Conservation (phyloP, 495 filamentous ascomycete species). For the Trichoderma erinaceum region DNA sequence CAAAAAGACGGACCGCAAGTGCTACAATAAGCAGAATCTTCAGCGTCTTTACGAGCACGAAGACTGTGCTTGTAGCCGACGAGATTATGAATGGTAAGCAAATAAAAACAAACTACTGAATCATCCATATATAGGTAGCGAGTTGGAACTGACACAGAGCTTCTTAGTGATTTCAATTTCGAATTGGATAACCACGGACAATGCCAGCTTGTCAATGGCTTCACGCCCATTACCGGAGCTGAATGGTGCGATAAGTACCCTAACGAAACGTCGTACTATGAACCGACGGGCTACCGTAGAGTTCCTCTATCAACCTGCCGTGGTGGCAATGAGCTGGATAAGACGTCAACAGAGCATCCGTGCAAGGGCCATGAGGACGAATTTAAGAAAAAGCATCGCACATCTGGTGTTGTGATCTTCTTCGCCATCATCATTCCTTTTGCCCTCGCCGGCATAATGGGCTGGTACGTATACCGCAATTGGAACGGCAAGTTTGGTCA, state of each 20-base stretch:
- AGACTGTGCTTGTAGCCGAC: conserved; percentile 75
- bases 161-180: conserved; percentile 83
- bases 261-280: conserved; percentile 63
- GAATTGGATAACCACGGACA: conserved; percentile 66
- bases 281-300: conserved; percentile 82
- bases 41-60: conserved; percentile 57
- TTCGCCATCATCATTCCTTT: conserved; percentile 75
- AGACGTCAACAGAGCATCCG: conserved; percentile 44
- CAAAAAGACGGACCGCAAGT: conserved; percentile 66
- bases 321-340: conserved; percentile 66
- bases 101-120: background rate
- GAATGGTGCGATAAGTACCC: conserved; percentile 62
- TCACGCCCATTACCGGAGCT: conserved; percentile 56
- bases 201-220: conserved; percentile 68
- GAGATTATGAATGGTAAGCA: conserved; percentile 90
- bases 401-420: conserved; percentile 73
- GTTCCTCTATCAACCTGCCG: conserved; percentile 82
- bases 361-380: conserved; percentile 76
- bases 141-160: conserved; percentile 20
- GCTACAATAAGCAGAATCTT: conserved; percentile 70
- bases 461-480: conserved; percentile 80
- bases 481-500: conserved; percentile 89
- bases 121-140: conserved; percentile 2
- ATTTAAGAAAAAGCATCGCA: conserved; percentile 62
- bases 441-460: conserved; percentile 56